Evolutionary conservation across 2,329 filamentous ascomycete genomes (phyloP).

Genomic region (Pseudofabraea citricarpa): DNA sequence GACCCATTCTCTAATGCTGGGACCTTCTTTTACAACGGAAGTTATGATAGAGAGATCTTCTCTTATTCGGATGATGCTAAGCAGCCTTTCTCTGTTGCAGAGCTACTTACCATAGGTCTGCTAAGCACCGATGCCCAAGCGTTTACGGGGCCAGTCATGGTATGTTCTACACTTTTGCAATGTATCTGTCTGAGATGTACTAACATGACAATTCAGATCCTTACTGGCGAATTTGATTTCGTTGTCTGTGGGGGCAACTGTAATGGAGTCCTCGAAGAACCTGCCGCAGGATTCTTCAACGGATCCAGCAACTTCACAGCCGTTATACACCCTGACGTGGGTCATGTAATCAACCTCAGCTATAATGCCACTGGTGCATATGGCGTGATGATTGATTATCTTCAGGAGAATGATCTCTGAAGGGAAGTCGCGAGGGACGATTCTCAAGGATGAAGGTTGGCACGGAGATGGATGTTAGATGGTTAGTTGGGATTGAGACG

Average conservation of each 20-base stretch:
- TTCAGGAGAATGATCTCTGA: no score
- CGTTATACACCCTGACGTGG: slow-evolving; percentile 18
- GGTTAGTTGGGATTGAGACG: no score
- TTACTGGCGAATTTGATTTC: slow-evolving; percentile 17
- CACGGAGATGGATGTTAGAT: no score
- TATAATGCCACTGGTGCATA: slow-evolving; percentile 12
- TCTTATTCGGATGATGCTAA: slow-evolving; percentile 17
- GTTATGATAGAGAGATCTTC: slow-evolving; percentile 12
- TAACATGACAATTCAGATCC: no score
- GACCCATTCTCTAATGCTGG: slow-evolving; percentile 21
- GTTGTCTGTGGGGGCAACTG: slow-evolving; percentile 18
- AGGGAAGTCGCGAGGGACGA: no score
- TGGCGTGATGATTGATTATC: slow-evolving; percentile 7
- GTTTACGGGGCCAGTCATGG: slow-evolving; percentile 13
- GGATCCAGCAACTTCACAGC: slow-evolving; percentile 7
- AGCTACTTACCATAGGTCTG: slow-evolving; percentile 14
- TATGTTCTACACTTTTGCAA: no score
- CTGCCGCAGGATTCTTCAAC: slow-evolving; percentile 9
- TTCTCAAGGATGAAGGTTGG: no score
- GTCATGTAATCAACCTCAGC: slow-evolving; percentile 20
- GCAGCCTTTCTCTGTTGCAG: slow-evolving; percentile 15
- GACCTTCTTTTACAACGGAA: slow-evolving; percentile 19
- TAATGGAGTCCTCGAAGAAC: slow-evolving; percentile 17
- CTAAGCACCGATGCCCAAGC: slow-evolving; percentile 1
- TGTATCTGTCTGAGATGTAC: no score